phyloP scores from a whole-genome alignment of 2,329 filamentous ascomycete genomes.

The Drechslera avenae region DNA sequence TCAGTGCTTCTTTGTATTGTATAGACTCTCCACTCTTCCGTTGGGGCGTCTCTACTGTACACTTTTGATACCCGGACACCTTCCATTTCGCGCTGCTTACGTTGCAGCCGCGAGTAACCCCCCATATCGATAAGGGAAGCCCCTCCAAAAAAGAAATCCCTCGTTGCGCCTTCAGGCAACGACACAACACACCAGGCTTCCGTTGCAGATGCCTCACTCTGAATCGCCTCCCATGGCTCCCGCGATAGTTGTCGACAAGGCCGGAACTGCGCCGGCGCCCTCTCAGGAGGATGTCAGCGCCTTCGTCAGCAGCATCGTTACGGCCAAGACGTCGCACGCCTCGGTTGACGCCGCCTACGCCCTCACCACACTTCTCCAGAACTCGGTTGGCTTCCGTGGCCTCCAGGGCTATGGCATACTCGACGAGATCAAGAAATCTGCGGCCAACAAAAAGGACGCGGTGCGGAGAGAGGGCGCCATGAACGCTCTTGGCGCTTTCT shows the following conservation, averaged over 20 bases:
- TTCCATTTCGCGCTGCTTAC: conserved; percentile 15
- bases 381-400: conserved; percentile 68
- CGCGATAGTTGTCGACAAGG: conserved; percentile 54
- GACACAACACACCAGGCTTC: conserved; percentile 19
- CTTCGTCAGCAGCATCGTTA: conserved; percentile 53
- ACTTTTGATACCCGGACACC: conserved; percentile 28
- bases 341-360: conserved; percentile 68
- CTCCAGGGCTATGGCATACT: conserved; percentile 66
- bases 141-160: conserved; percentile 37
- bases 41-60: conserved; percentile 28
- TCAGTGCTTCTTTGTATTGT: conserved; percentile 26
- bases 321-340: conserved; percentile 59
- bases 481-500: conserved; percentile 90
- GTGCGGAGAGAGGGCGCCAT: conserved; percentile 86
- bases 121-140: conserved; percentile 39
- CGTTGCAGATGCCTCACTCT: conserved; percentile 54
- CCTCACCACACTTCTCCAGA: conserved; percentile 66
- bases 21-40: conserved; percentile 40
- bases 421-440: conserved; percentile 73
- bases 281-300: conserved; percentile 54
- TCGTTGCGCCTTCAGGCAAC: conserved; percentile 8
- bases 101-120: conserved; percentile 17
- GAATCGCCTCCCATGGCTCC: conserved; percentile 58
- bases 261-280: conserved; percentile 49
- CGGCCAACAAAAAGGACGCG: conserved; percentile 90